Percentiles rank a stretch among this genome's conserved stretches.
Evolutionary conservation across 192 early-diverging fungal species (phyloP).

Genomic region (Ambispora gerdemannii): DNA sequence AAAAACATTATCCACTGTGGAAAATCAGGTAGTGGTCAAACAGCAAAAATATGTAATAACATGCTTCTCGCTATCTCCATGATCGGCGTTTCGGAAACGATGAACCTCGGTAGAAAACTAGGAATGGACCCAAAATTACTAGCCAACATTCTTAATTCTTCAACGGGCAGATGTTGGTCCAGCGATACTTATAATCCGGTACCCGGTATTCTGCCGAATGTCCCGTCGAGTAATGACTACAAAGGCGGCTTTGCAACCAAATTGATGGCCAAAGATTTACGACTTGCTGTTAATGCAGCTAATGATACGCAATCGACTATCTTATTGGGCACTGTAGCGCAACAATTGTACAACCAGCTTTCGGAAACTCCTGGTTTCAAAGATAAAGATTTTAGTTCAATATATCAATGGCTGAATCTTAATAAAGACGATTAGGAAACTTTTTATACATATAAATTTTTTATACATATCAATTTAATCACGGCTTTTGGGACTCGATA

Average conservation of each 20-base stretch:
- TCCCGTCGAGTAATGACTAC: conserved; percentile 77
- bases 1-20: conserved; percentile 90
- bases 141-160: conserved; percentile 84
- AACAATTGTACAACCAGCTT: conserved; percentile 81
- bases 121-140: conserved; percentile 87
- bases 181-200: conserved; percentile 90
- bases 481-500: too few relatives aligned
- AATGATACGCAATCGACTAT: conserved; percentile 66
- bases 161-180: conserved; percentile 87
- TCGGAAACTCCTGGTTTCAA: conserved; percentile 60
- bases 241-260: conserved; percentile 85
- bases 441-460: too few relatives aligned
- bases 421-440: background rate
- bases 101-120: conserved; percentile 83
- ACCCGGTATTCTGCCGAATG: conserved; percentile 75
- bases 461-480: too few relatives aligned
- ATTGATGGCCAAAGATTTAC: conserved; percentile 93
- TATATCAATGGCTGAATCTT: conserved; percentile 55
- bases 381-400: conserved; percentile 79
- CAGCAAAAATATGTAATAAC: conserved; percentile 98
- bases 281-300: conserved; percentile 84
- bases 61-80: conserved; percentile 93
- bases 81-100: conserved; percentile 88
- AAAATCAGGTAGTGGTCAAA: conserved; percentile 76
- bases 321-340: conserved; percentile 67